Base-by-base conservation (phyloP, 148 eudicot species). In the Euryodendron excelsum region DNA sequence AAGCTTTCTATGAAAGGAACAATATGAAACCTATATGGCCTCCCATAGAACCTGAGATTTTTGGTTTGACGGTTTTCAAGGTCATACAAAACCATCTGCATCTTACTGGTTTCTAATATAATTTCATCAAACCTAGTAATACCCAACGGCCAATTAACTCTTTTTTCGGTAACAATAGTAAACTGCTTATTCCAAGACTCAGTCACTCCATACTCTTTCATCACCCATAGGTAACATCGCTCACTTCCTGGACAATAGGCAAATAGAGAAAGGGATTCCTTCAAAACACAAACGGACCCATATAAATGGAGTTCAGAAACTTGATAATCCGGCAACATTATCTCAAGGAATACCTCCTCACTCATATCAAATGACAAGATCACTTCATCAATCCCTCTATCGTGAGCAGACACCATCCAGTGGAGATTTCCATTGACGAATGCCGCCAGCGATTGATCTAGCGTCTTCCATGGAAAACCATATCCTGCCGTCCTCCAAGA, bases 151-250 rank as follows among this genome's bases (percentile, higher is more conserved):
- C 69, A 31, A 1, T 65, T 20, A 4, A 33, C 41, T 31, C 44
- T 34, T 33, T 30, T 41, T 65, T 65, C 69, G 23, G 33, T 23
- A 31, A 65, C 44, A 62, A 75, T 62, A 23, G 64, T 15, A 53
- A 68, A 34, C 27, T 69, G 14, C 33, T 69, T 69, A 58, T 20
- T 65, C 83, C 83, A 80, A 25, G 79, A 67, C 4, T 80, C 65
- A 36, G 53, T 48, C 55, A 59, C 65, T 10, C 83, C 83, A 76
- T 80, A 80, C 65, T 80, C 83, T 45, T 48, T 75, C 83, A 80
- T 80, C 17, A 80, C 60, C 83, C 83, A 80, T 34, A 75, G 47
- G 72, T 69, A 78, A 56, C 69, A 78, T 1, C 67, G 25, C 36
- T 65, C 69, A 65, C 41, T 18, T 18, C 23, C 69, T 5, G 69